Percentiles rank a stretch among this genome's conserved stretches.
Conservation (phyloP, 441 rosid species). For the Brassica hybrid region DNA sequence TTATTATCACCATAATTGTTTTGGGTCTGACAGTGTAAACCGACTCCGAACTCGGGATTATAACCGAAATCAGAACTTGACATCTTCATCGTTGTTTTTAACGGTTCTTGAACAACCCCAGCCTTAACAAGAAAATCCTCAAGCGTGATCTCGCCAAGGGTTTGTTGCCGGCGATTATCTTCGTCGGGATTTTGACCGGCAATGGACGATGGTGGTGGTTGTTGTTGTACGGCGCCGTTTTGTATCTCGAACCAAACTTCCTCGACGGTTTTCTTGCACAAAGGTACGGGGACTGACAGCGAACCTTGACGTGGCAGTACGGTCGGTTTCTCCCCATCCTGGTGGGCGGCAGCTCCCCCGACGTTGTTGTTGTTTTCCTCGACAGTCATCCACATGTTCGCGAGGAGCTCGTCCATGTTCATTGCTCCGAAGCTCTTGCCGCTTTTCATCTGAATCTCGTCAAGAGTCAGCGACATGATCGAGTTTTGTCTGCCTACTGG, state of each 20-base stretch:
- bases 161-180: conserved; percentile 55
- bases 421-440: conserved; percentile 66
- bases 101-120: conserved; percentile 63
- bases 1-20: conserved; percentile 27
- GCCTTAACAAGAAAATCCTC: conserved; percentile 73
- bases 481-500: conserved; percentile 47
- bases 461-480: conserved; percentile 61
- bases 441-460: conserved; percentile 63
- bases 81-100: conserved; percentile 35
- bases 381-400: conserved; percentile 64
- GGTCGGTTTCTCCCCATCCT: conserved; percentile 8
- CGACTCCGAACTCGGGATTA: conserved; percentile 26
- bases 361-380: conserved; percentile 42
- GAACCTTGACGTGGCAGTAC: conserved; percentile 65
- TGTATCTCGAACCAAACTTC: conserved; percentile 75
- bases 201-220: conserved; percentile 14
- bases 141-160: conserved; percentile 66
- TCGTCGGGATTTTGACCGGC: conserved; percentile 13
- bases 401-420: conserved; percentile 77
- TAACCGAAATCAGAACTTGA: conserved; percentile 33
- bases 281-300: conserved; percentile 64
- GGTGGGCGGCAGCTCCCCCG: conserved; percentile 1
- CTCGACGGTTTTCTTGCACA: conserved; percentile 74
- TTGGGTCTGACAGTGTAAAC: conserved; percentile 28
- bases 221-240: conserved; percentile 47